Evolutionary conservation across 495 filamentous ascomycete species (phyloP).

Genomic region (Delitschia confertaspora): DNA sequence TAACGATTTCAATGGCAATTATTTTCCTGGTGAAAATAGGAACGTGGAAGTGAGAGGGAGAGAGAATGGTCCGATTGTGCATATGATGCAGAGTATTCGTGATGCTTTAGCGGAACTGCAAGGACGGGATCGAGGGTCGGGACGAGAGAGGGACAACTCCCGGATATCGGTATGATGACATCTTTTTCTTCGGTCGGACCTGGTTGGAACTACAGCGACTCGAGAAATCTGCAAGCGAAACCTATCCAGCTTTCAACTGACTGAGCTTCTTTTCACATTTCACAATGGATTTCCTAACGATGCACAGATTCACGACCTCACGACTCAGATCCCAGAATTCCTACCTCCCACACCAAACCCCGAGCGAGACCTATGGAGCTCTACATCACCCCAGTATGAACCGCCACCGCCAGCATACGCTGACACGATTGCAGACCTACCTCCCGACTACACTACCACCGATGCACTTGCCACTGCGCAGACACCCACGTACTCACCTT

Average conservation of each 20-base stretch:
- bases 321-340: conserved; percentile 12
- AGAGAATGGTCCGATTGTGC: conserved; percentile 8
- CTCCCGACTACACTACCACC: conserved; percentile 34
- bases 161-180: conserved; percentile 23
- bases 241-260: no score
- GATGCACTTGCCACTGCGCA: conserved; percentile 27
- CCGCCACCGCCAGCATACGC: conserved; percentile 30
- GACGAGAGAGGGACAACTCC: conserved; percentile 2
- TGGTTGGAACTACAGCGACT: no score
- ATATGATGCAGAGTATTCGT: conserved; percentile 20
- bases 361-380: conserved; percentile 15
- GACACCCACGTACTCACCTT: conserved; percentile 18
- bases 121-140: conserved; percentile 1
- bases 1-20: no score
- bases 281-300: conserved; percentile 15
- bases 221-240: no score
- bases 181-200: conserved; percentile 10
- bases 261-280: no score
- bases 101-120: conserved; percentile 18
- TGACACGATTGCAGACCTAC: conserved; percentile 28
- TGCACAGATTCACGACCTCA: conserved; percentile 20
- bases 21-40: conserved; percentile 10
- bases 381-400: conserved; percentile 1
- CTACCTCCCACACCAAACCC: conserved; percentile 16
- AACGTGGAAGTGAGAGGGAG: conserved; percentile 2